Conservation (phyloP, 2,329 filamentous ascomycete genomes). For the Bipolaris gigantea region DNA sequence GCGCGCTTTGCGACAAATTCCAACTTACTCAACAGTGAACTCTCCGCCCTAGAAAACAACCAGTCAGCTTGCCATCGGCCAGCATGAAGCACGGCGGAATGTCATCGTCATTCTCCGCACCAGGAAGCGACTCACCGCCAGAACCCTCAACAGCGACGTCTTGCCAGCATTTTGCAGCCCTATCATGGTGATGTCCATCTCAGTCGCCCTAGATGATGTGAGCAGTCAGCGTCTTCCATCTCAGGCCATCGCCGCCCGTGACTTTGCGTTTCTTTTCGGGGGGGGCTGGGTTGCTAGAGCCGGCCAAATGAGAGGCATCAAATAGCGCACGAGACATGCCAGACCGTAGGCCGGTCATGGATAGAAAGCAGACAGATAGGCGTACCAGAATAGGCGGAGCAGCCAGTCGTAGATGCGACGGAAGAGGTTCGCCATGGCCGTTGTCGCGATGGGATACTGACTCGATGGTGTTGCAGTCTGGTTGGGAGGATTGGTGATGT, state of each 20-base stretch:
- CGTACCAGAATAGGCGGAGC: slow-evolving; percentile 93
- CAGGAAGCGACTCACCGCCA: slow-evolving; percentile 73
- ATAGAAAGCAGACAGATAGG: slow-evolving; percentile 27
- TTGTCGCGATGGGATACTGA: slow-evolving; percentile 37
- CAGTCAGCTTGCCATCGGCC: slow-evolving; percentile 30
- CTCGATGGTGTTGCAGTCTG: slow-evolving; percentile 30
- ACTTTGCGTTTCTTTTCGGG: slow-evolving; percentile 28
- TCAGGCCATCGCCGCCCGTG: slow-evolving; percentile 10
- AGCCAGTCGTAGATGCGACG: slow-evolving; percentile 97
- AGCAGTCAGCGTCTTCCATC: slow-evolving; percentile 25
- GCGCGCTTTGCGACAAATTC: slow-evolving; percentile 29
- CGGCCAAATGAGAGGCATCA: slow-evolving; percentile 26
- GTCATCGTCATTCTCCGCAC: slow-evolving; percentile 36
- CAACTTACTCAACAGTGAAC: slow-evolving; percentile 95
- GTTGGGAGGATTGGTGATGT: slow-evolving; percentile 32
- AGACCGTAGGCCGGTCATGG: slow-evolving; percentile 15
- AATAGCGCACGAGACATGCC: slow-evolving; percentile 34
- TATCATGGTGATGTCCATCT: slow-evolving; percentile 99
- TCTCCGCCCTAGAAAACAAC: slow-evolving; percentile 76
- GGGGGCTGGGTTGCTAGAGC: slow-evolving; percentile 16
- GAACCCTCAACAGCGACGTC: slow-evolving; percentile 87
- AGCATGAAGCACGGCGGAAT: slow-evolving; percentile 23
- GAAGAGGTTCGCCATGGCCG: slow-evolving; percentile 83
- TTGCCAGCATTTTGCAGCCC: slow-evolving; percentile 98
- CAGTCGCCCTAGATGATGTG: slow-evolving; percentile 73